Conservation (phyloP, 306 rosid genomes). For the Mimosa bimucronata region DNA sequence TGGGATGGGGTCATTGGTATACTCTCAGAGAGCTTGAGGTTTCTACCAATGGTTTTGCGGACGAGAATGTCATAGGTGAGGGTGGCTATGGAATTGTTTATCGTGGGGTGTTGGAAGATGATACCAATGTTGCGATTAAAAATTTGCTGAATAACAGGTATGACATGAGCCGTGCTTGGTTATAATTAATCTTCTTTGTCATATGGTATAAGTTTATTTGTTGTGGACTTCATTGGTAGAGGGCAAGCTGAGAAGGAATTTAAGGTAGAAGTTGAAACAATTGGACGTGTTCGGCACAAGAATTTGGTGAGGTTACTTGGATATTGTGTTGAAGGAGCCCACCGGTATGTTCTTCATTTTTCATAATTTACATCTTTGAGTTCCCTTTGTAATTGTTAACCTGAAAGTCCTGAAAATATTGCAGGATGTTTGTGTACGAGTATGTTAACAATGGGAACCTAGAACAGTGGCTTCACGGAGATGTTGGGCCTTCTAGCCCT, state of each 20-base stretch:
- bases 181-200: background rate
- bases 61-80: constrained; percentile 75
- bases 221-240: constrained; percentile 35
- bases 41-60: constrained; percentile 73
- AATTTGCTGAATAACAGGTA: constrained; percentile 81
- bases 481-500: constrained; percentile 78
- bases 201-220: background rate
- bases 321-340: constrained; percentile 79
- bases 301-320: constrained; percentile 89
- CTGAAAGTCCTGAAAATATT: constrained; percentile 6
- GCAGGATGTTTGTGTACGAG: constrained; percentile 79
- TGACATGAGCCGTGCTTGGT: constrained; percentile 50
- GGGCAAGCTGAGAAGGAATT: constrained; percentile 91
- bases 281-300: constrained; percentile 88
- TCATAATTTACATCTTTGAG: background rate
- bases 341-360: constrained; percentile 37
- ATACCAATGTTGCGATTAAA: constrained; percentile 79
- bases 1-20: constrained; percentile 97
- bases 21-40: constrained; percentile 82
- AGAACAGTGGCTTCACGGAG: constrained; percentile 95
- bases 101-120: constrained; percentile 66
- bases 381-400: background rate
- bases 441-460: constrained; percentile 83
- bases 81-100: constrained; percentile 93
- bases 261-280: constrained; percentile 87